phyloP scores from a whole-genome alignment of 2,329 filamentous ascomycete genomes.

The Xylariaceae sp. region DNA sequence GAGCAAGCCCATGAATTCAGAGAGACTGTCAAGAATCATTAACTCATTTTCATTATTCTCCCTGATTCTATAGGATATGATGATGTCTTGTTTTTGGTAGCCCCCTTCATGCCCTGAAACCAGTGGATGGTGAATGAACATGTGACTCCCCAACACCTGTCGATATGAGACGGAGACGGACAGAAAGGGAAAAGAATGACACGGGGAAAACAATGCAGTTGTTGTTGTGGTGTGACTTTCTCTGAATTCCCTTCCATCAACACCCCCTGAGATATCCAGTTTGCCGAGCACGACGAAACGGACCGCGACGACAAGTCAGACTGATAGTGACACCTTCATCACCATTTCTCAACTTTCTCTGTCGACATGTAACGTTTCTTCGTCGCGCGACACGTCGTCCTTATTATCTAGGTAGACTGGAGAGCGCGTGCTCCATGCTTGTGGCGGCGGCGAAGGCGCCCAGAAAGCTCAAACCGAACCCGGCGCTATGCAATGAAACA shows the following conservation, averaged over 20 bases:
- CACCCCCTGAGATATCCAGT: constrained; percentile 26
- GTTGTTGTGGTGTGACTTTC: constrained; percentile 2
- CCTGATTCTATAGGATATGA: constrained; percentile 29
- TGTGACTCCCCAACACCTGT: constrained; percentile 15
- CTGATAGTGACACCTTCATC: constrained; percentile 8
- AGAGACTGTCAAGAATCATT: constrained; percentile 23
- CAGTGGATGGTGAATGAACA: constrained; percentile 19
- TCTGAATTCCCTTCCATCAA: constrained; percentile 12
- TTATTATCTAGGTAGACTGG: constrained; percentile 23
- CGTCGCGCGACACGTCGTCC: constrained; percentile 14
- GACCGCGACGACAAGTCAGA: constrained; percentile 1
- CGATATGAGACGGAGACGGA: constrained; percentile 7
- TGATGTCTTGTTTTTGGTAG: neutral
- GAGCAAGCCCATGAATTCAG: neutral
- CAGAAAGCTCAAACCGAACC: constrained; percentile 27
- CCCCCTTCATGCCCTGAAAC: constrained; percentile 18
- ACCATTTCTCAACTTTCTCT: constrained; percentile 9
- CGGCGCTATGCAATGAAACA: constrained; percentile 39
- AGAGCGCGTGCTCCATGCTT: constrained; percentile 12
- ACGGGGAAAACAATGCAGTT: constrained; percentile 8
- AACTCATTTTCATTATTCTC: constrained; percentile 32
- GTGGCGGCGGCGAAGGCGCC: constrained; percentile 12
- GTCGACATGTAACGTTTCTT: constrained; percentile 17
- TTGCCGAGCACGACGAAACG: constrained; percentile 9
- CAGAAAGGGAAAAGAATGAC: constrained; percentile 5